phyloP scores from a whole-genome alignment of 2,329 filamentous ascomycete genomes.

The Aspergillus fumigatiaffinis region DNA sequence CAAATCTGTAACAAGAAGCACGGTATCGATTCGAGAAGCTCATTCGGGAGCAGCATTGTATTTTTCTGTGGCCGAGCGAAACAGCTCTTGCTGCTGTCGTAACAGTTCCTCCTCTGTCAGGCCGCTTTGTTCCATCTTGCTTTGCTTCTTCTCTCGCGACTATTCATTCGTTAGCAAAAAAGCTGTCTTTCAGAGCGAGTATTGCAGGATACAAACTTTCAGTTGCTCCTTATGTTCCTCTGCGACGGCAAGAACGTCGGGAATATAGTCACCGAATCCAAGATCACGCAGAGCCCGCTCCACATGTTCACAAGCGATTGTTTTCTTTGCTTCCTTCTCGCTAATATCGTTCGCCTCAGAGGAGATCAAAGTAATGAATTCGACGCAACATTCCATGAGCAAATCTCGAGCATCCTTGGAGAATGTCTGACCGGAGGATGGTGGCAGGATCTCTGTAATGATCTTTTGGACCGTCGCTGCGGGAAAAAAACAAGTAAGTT shows the following conservation, averaged over 20 bases:
- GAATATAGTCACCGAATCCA: slow-evolving; percentile 88
- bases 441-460: slow-evolving; percentile 84
- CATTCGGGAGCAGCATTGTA: slow-evolving; percentile 54
- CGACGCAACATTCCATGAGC: slow-evolving; percentile 96
- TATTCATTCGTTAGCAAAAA: slow-evolving; percentile 37
- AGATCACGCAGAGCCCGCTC: slow-evolving; percentile 90
- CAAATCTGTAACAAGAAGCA: slow-evolving; percentile 18
- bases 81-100: slow-evolving; percentile 84
- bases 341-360: slow-evolving; percentile 98
- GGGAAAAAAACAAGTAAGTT: neutral
- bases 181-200: neutral
- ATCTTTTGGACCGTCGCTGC: slow-evolving; percentile 73
- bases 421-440: slow-evolving; percentile 74
- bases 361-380: slow-evolving; percentile 98
- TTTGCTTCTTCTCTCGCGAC: slow-evolving; percentile 94
- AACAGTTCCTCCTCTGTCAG: slow-evolving; percentile 87
- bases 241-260: slow-evolving; percentile 79
- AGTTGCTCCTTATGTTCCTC: slow-evolving; percentile 89
- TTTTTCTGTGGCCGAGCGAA: slow-evolving; percentile 73
- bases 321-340: slow-evolving; percentile 98
- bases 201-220: slow-evolving; percentile 59
- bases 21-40: slow-evolving; percentile 1
- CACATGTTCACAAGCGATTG: slow-evolving; percentile 96
- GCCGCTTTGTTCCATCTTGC: slow-evolving; percentile 93
- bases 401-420: slow-evolving; percentile 93